A percentile compares a stretch with the other conserved stretches of the same genome.
Evolutionary conservation across 2,329 filamentous ascomycete genomes (phyloP).

Genomic region (Chaetothyriales sp.): DNA sequence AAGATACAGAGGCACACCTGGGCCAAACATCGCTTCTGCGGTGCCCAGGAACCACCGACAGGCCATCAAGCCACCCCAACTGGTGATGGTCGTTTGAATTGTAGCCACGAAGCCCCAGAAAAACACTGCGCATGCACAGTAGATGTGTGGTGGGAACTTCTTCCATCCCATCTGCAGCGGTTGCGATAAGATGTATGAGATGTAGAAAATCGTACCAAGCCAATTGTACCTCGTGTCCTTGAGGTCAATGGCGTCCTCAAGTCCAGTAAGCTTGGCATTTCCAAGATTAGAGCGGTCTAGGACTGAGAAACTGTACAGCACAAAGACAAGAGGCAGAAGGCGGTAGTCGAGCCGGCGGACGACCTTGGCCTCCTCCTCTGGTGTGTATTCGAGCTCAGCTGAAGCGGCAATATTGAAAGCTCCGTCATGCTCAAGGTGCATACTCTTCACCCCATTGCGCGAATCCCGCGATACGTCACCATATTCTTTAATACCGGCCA

Average conservation of each 20-base stretch:
- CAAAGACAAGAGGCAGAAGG: conserved; percentile 16
- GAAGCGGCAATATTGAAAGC: neutral
- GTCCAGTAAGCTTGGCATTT: conserved; percentile 42
- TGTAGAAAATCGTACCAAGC: conserved; percentile 42
- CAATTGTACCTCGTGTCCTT: conserved; percentile 35
- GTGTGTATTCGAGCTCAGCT: conserved; percentile 2
- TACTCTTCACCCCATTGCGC: neutral
- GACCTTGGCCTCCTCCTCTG: conserved; percentile 12
- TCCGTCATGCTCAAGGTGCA: neutral
- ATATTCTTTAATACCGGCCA: neutral
- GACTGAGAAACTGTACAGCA: conserved; percentile 21
- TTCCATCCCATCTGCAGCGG: conserved; percentile 20
- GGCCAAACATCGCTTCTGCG: conserved; percentile 28
- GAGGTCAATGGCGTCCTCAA: conserved; percentile 37
- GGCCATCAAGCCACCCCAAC: conserved; percentile 19
- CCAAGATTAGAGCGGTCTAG: conserved; percentile 40
- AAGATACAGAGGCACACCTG: conserved; percentile 37
- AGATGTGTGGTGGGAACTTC: conserved; percentile 19
- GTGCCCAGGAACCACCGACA: conserved; percentile 25
- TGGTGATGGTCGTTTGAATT: conserved; percentile 14
- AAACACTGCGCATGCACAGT: conserved; percentile 18
- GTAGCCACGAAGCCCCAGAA: conserved; percentile 19
- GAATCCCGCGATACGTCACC: too few relatives aligned
- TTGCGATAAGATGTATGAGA: conserved; percentile 24
- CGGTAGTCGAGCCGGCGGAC: conserved; percentile 15